Percentiles rank a stretch among this genome's conserved stretches.
These are phyloP conservation scores for Baorangia bicolor DNA, from an alignment of 768 basidiomycete genomes.

Conservation along the genomic window DNA sequence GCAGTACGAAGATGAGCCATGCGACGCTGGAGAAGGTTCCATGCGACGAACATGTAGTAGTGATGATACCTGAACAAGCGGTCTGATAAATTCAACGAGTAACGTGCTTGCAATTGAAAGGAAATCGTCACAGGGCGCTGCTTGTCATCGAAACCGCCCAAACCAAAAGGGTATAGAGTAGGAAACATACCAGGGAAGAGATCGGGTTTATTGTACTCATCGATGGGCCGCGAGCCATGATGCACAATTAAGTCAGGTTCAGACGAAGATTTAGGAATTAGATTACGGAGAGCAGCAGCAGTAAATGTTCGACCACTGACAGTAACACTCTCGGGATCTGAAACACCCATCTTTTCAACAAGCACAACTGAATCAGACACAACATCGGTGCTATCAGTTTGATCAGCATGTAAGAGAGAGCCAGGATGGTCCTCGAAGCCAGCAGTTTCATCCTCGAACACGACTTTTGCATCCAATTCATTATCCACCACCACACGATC, in stretches of 20 bases:
- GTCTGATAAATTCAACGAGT: no score
- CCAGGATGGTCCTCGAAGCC: constrained; percentile 26
- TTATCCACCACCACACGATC: constrained; percentile 18
- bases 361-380: background rate
- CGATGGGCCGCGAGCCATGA: constrained; percentile 18
- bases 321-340: constrained; percentile 27
- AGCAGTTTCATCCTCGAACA: constrained; percentile 30
- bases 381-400: background rate
- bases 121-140: no score
- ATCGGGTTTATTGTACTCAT: constrained; percentile 34
- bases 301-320: constrained; percentile 23
- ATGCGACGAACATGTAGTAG: no score
- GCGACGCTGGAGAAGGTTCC: no score
- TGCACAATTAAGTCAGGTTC: constrained; percentile 27
- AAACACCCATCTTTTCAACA: constrained; percentile 32
- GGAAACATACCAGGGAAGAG: constrained; percentile 33
- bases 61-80: no score
- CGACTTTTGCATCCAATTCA: background rate
- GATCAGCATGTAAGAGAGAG: background rate
- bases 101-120: no score
- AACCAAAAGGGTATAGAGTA: constrained; percentile 31
- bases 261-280: background rate
- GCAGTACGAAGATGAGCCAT: no score
- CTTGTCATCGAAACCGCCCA: constrained; percentile 32
- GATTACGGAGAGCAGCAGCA: constrained; percentile 27